These are phyloP conservation scores for Diaporthe vaccinii DNA, from an alignment of 2,329 filamentous ascomycete genomes.

Conservation along the genomic window DNA sequence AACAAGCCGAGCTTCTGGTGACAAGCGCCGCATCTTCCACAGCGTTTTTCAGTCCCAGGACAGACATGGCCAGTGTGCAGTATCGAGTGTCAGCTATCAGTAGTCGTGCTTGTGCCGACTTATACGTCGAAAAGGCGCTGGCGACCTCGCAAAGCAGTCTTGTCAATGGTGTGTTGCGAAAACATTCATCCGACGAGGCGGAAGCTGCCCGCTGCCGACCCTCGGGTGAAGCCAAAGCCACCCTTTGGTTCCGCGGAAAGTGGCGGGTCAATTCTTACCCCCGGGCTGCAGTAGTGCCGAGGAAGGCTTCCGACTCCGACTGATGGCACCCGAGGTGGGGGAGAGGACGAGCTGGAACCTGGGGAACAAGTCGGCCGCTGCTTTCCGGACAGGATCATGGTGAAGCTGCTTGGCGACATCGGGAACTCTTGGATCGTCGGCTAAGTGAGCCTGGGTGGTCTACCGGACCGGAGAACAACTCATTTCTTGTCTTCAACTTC, in stretches of 20 bases:
- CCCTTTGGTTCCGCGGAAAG: constrained; percentile 27
- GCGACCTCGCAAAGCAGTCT: background rate
- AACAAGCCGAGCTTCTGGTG: constrained; percentile 1
- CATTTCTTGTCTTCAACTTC: background rate
- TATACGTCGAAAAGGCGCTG: background rate
- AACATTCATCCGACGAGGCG: constrained; percentile 36
- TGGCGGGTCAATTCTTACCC: constrained; percentile 39
- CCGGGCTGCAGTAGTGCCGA: constrained; percentile 32
- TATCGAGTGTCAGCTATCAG: background rate
- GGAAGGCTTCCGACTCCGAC: constrained; percentile 30
- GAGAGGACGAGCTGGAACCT: background rate
- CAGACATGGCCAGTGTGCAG: background rate
- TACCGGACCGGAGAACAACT: background rate
- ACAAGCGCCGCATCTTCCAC: background rate
- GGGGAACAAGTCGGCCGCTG: constrained; percentile 15
- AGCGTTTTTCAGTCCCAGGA: background rate
- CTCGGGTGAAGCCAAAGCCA: constrained; percentile 22
- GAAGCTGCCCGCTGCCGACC: constrained; percentile 1
- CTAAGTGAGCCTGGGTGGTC: constrained; percentile 6
- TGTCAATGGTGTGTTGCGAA: constrained; percentile 6
- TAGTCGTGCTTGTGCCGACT: background rate
- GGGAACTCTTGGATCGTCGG: constrained; percentile 20
- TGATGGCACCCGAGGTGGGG: constrained; percentile 25
- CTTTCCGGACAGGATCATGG: constrained; percentile 31
- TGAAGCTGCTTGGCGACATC: constrained; percentile 28